Base-by-base conservation (phyloP, 441 rosid genomes). In the Corymbia calophylla region DNA sequence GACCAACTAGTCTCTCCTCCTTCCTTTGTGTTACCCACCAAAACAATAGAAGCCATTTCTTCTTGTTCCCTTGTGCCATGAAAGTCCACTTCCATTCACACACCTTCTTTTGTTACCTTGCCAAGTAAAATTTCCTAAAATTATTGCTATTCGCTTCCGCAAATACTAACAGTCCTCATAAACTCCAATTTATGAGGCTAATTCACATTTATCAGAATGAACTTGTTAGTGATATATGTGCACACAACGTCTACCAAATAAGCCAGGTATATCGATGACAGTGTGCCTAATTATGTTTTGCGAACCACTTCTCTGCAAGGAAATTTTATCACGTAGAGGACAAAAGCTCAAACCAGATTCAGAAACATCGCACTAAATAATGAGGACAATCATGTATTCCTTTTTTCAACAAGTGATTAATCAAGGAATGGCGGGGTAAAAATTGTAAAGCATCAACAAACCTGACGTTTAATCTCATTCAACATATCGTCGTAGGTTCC, bases 401-500 rank as follows among this genome's bases (percentile, higher is more conserved):
- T 12, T 60, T 60, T 12, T 60, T 60, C 31, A 60, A n/a, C 31
- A 5, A 27, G 66, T 60, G 66, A 60, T 60, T 56, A 9, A 58
- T 60, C 31, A 60, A 60, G 66, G 66, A 60, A 60, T 7, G 1
- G 16, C 16, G 1, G 31, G 15, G 16, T 27, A 27, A 60, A 12
- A 27, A 27, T 60, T 60, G 66, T 60, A 60, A 60, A 60, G 66
- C 66, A 27, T 12, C 16, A 16, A 81, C 91, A 89, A 62, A 93
- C 95, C 92, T 89, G 66, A 1, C 56, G 48, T 87, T 14, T 44
- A 47, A 95, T 87, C 89, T 90, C 56, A 18, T 7, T 0, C 82
- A 93, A 86, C 85, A 93, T 90, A 1, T 91, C 55, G 35, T 90
- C 53, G 87, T 93, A 94, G 31, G 81, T 89, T 54, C 91, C 91